These are phyloP conservation scores for Talaromyces sp. DNA, from an alignment of 2,329 filamentous ascomycete species.

Conservation along the genomic window DNA sequence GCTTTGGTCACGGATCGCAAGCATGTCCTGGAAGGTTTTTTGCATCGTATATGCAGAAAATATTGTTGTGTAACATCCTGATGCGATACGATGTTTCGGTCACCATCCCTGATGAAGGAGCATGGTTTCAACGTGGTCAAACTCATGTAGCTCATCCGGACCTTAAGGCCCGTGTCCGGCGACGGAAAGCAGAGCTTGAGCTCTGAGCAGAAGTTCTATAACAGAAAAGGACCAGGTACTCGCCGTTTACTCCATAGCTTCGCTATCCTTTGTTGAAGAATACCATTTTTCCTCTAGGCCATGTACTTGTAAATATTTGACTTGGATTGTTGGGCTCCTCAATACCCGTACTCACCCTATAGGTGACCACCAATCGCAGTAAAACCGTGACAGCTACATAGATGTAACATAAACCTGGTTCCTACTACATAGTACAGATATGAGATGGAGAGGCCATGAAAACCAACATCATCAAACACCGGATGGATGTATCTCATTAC, in stretches of 20 bases:
- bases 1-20: constrained; percentile 58
- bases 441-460: too few species aligned
- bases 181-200: constrained; percentile 12
- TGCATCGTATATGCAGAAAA: constrained; percentile 27
- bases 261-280: too few species aligned
- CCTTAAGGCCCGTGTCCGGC: constrained; percentile 2
- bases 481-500: too few species aligned
- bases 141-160: constrained; percentile 1
- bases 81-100: constrained; percentile 28
- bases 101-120: not conserved
- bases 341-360: too few species aligned
- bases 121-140: not conserved
- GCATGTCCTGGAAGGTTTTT: constrained; percentile 33
- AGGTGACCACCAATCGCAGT: too few species aligned
- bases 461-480: too few species aligned
- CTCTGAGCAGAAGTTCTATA: not conserved
- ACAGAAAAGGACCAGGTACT: not conserved
- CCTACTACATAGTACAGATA: too few species aligned
- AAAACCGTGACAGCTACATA: too few species aligned
- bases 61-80: constrained; percentile 28
- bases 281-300: too few species aligned
- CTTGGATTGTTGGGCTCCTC: too few species aligned
- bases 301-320: not conserved
- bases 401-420: too few species aligned
- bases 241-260: too few species aligned